These are phyloP conservation scores for Geosmithia putterillii DNA, from an alignment of 2,329 filamentous ascomycete species.

Conservation along the genomic window DNA sequence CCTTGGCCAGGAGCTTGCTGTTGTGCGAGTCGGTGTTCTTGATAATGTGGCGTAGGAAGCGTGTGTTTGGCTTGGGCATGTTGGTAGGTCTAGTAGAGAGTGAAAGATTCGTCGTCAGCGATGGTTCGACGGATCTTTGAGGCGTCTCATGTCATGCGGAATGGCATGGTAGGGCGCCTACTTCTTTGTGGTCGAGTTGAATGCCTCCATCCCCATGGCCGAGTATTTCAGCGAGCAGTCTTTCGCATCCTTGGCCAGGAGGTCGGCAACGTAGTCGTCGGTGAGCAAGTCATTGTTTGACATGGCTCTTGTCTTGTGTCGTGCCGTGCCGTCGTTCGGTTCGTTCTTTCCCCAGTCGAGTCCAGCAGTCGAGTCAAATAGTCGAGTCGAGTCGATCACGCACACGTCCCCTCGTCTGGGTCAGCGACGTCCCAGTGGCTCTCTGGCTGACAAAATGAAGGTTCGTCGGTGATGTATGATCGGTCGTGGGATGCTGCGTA, in stretches of 20 bases:
- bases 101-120: conserved; percentile 1
- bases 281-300: conserved; percentile 41
- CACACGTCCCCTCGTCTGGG: neutral
- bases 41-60: conserved; percentile 80
- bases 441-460: no score
- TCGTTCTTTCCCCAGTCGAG: neutral
- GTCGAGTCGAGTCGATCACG: neutral
- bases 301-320: no score
- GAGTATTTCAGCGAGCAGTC: conserved; percentile 64
- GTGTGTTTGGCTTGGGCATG: conserved; percentile 79
- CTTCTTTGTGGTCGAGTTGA: conserved; percentile 31
- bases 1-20: conserved; percentile 70
- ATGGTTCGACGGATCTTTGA: neutral
- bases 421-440: no score
- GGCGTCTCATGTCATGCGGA: neutral
- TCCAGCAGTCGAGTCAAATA: no score
- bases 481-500: no score
- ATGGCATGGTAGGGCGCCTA: conserved; percentile 8
- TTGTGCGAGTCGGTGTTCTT: conserved; percentile 84
- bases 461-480: no score
- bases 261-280: conserved; percentile 67
- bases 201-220: conserved; percentile 59
- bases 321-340: neutral
- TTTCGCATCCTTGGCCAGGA: conserved; percentile 72
- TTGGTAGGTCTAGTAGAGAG: conserved; percentile 40